Percentiles rank a stretch among this genome's conserved stretches.
These are phyloP conservation scores for Trametes villosa DNA, from an alignment of 768 basidiomycete species.

Conservation along the genomic window DNA sequence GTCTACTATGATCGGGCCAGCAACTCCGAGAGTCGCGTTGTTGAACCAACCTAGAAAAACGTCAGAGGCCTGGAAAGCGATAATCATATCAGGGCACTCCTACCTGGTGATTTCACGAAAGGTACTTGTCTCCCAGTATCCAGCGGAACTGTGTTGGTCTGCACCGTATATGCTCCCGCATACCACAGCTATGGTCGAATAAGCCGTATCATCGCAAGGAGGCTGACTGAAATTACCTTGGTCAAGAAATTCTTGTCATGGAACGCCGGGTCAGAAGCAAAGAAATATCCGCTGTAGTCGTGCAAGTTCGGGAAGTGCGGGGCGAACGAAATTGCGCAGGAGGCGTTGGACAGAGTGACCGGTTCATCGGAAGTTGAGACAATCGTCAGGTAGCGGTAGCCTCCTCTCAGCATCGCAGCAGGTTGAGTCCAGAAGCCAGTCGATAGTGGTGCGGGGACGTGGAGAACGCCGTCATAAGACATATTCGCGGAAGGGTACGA, in stretches of 20 bases:
- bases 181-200: conserved; percentile 49
- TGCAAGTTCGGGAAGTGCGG: conserved; percentile 53
- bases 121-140: conserved; percentile 56
- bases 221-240: conserved; percentile 34
- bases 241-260: conserved; percentile 54
- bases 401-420: conserved; percentile 48
- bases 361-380: conserved; percentile 40
- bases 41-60: conserved; percentile 58
- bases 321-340: conserved; percentile 56
- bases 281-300: conserved; percentile 59
- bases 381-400: conserved; percentile 58
- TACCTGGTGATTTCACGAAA: conserved; percentile 45
- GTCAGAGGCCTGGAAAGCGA: neutral
- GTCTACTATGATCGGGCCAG: conserved; percentile 64
- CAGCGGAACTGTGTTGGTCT: conserved; percentile 57
- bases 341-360: conserved; percentile 52
- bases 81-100: neutral
- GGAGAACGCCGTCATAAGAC: conserved; percentile 50
- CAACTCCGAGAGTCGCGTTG: conserved; percentile 56
- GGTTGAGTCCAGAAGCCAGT: conserved; percentile 55
- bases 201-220: neutral
- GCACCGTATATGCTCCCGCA: conserved; percentile 64
- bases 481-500: conserved; percentile 41
- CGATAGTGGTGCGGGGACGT: conserved; percentile 41
- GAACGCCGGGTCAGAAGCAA: conserved; percentile 47